These are phyloP conservation scores for Cercospora zeae-maydis DNA, from an alignment of 2,329 filamentous ascomycete species.

Conservation along the genomic window DNA sequence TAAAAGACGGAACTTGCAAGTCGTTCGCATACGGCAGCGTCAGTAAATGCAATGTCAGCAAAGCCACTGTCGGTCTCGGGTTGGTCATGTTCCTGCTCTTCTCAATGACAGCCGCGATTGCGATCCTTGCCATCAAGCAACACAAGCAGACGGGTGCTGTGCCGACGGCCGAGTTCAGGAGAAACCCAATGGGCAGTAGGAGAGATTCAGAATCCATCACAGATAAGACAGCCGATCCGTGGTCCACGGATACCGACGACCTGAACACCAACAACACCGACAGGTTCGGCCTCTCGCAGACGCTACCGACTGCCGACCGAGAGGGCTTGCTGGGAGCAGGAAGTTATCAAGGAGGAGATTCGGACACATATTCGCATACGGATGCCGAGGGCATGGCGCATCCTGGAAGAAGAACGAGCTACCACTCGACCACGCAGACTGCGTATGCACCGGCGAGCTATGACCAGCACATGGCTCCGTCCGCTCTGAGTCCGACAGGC, in stretches of 20 bases:
- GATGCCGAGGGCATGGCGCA: constrained; percentile 18
- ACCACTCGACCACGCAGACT: constrained; percentile 12
- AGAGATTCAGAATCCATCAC: constrained; percentile 16
- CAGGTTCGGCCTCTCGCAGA: constrained; percentile 15
- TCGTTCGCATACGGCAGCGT: constrained; percentile 55
- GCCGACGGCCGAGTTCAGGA: constrained; percentile 39
- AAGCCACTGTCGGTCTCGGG: constrained; percentile 54
- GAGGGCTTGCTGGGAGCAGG: constrained; percentile 18
- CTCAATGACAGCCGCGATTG: constrained; percentile 50
- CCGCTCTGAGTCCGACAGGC: constrained; percentile 22
- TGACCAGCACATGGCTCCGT: constrained; percentile 20
- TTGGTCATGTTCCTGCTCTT: constrained; percentile 58
- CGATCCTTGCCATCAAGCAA: constrained; percentile 53
- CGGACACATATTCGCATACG: constrained; percentile 11
- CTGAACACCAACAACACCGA: constrained; percentile 22
- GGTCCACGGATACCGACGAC: constrained; percentile 44
- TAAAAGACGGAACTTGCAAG: constrained; percentile 48
- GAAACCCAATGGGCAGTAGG: constrained; percentile 38
- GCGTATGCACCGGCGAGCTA: constrained; percentile 15
- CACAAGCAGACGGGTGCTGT: constrained; percentile 56
- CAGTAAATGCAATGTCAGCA: constrained; percentile 55
- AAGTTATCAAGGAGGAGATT: constrained; percentile 11
- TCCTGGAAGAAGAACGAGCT: constrained; percentile 21
- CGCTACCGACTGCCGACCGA: constrained; percentile 10
- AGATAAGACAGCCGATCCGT: constrained; percentile 47